Percentiles rank a stretch among this genome's conserved stretches.
These are phyloP conservation scores for Trametopsis cervina DNA, from an alignment of 768 basidiomycete genomes.

Conservation along the genomic window DNA sequence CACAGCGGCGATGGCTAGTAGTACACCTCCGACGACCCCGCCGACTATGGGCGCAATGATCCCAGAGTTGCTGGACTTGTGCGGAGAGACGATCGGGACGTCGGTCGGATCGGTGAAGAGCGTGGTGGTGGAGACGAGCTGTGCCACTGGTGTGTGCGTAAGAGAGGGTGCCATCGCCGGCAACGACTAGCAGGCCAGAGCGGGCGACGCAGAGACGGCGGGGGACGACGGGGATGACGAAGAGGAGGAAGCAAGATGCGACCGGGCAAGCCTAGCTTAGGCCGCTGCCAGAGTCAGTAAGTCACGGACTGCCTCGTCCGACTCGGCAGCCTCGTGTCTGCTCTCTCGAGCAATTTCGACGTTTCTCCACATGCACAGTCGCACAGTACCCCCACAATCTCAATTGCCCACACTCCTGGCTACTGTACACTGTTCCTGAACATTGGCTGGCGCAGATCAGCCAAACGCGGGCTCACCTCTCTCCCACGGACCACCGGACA, in stretches of 20 bases:
- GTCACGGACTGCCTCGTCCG: no score
- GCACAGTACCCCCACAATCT: no score
- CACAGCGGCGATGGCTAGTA: slow-evolving; percentile 37
- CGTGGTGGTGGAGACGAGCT: slow-evolving; percentile 24
- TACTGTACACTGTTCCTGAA: neutral
- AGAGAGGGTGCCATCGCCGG: neutral
- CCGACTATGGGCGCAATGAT: slow-evolving; percentile 47
- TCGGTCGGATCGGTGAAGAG: slow-evolving; percentile 13
- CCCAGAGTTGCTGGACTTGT: slow-evolving; percentile 16
- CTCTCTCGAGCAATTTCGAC: neutral
- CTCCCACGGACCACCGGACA: neutral
- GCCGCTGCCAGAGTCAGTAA: no score
- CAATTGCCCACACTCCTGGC: neutral
- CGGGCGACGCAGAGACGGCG: neutral
- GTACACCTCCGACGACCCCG: slow-evolving; percentile 39
- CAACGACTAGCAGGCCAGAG: neutral
- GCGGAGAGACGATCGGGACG: slow-evolving; percentile 1
- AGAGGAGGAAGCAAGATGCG: neutral
- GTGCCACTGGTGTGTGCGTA: neutral
- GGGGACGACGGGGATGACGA: neutral
- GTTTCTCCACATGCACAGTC: neutral
- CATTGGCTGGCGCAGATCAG: neutral
- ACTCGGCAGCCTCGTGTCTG: neutral
- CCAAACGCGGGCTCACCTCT: neutral
- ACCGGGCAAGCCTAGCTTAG: neutral